Percentiles rank a stretch among this genome's conserved stretches.
phyloP scores from a whole-genome alignment of 164 flowering plant species.

The Santalum album region DNA sequence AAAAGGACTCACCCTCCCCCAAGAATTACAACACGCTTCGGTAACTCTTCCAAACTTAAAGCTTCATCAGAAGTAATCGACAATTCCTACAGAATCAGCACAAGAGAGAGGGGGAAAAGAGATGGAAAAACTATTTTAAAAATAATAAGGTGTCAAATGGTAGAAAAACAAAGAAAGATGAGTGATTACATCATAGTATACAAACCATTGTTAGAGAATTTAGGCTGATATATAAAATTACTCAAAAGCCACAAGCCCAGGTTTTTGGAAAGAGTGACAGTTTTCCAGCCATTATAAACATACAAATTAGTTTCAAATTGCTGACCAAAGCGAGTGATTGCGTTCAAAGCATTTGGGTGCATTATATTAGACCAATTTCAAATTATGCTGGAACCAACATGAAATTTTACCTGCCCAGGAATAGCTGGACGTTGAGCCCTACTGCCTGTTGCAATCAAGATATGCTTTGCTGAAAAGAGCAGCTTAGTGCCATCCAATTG shows the following conservation, averaged over 20 bases:
- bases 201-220: too few species aligned
- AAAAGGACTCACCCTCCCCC: slow-evolving; percentile 90
- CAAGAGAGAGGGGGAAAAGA: neutral
- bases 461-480: slow-evolving; percentile 71
- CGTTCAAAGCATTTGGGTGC: too few species aligned
- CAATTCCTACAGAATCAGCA: slow-evolving; percentile 75
- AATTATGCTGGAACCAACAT: neutral
- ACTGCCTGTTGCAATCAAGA: slow-evolving; percentile 92
- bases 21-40: slow-evolving; percentile 75
- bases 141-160: too few species aligned
- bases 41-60: slow-evolving; percentile 89
- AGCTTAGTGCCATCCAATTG: slow-evolving; percentile 83
- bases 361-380: too few species aligned
- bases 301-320: too few species aligned
- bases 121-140: neutral
- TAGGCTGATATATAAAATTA: too few species aligned
- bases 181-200: too few species aligned
- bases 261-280: too few species aligned
- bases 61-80: slow-evolving; percentile 97
- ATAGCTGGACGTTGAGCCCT: slow-evolving; percentile 69
- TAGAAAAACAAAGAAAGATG: too few species aligned
- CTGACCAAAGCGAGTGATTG: too few species aligned
- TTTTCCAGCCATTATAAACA: too few species aligned
- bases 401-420: slow-evolving; percentile 62
- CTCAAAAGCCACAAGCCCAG: too few species aligned